Base-by-base conservation (phyloP, 495 filamentous ascomycete species). In the Xylaria palmicola region DNA sequence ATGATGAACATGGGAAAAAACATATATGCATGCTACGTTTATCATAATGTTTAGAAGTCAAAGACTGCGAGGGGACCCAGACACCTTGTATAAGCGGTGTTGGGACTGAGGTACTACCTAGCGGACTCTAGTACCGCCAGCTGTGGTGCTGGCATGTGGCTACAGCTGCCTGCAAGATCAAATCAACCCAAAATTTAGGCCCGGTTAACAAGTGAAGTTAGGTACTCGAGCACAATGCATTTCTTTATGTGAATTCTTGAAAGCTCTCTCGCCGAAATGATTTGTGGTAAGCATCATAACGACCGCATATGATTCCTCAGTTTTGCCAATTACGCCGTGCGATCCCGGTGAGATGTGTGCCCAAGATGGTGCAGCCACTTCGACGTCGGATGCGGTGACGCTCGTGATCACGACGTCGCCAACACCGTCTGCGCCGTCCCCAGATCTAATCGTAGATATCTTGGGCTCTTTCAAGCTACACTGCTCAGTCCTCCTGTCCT, bases 331-430 rank as follows among this genome's bases (percentile, higher is more conserved):
- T 17, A 19, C 22, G n/a, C 37, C n/a, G 24, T 32, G 19, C n/a
- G 19, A 29, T 10, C 45, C 17, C 40, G 36, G n/a, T 61, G 49
- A 56, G 19, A 62, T 62, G 60, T 43, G 52, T 7, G 53, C 17
- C 13, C 51, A 62, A 22, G 43, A 56, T 50, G 58, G 49, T 13
- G 30, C 13, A n/a, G 13, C n/a, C 30, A 19, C 40, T n/a, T 22
- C 27, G 34, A 17, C 26, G 17, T 39, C 50, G 26, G 32, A 55
- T 17, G 56, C 75, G 30, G 50, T 81, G 44, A 81, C 78, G 7
- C 65, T 81, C 26, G 71, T 81, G 37, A 74, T 81, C 67, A 79
- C 78, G 51, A 81, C 75, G 5, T 81, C 78, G 27, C 78, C 78
- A 19, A 79, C 78, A 0, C 78, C 78, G 8, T 81, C 78, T 27